These are phyloP conservation scores for Colletotrichum sp. DNA, from an alignment of 2,329 filamentous ascomycete genomes.

Conservation along the genomic window DNA sequence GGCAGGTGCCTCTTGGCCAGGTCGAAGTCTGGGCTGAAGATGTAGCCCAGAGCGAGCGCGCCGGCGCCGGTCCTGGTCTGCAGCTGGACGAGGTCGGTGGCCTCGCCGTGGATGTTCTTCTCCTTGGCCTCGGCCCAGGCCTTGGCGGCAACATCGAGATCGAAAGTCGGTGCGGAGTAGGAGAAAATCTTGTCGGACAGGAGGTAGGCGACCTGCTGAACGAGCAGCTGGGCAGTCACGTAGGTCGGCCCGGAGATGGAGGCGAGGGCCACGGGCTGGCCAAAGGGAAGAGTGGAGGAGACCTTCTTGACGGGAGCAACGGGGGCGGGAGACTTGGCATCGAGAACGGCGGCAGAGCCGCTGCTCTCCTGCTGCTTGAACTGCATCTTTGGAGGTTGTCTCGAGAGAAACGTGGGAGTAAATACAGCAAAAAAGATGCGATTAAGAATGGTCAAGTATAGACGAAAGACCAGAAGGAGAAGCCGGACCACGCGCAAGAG, in stretches of 20 bases:
- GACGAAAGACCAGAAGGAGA: neutral
- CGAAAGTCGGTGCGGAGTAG: conserved; percentile 93
- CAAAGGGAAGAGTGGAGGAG: conserved; percentile 63
- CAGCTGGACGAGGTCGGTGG: conserved; percentile 78
- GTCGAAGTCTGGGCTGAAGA: conserved; percentile 97
- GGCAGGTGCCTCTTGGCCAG: conserved; percentile 88
- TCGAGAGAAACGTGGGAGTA: neutral
- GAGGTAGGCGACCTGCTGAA: conserved; percentile 95
- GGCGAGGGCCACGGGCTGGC: conserved; percentile 57
- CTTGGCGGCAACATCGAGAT: conserved; percentile 83
- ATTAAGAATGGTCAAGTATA: conserved; percentile 2
- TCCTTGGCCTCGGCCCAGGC: conserved; percentile 75
- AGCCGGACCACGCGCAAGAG: conserved; percentile 6
- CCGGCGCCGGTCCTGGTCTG: conserved; percentile 91
- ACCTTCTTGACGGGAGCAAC: conserved; percentile 41
- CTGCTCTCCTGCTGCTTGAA: conserved; percentile 43
- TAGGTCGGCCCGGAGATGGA: conserved; percentile 88
- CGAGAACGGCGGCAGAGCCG: conserved; percentile 35
- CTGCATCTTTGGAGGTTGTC: conserved; percentile 9
- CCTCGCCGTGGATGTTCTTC: conserved; percentile 81
- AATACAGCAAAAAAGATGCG: conserved; percentile 10
- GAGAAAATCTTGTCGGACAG: conserved; percentile 98
- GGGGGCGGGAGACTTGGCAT: conserved; percentile 31
- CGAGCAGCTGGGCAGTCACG: conserved; percentile 87
- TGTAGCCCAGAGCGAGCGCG: conserved; percentile 90